These are phyloP conservation scores for Elongisporangium undulatum DNA, from an alignment of 352 stramenopile species.

Conservation along the genomic window DNA sequence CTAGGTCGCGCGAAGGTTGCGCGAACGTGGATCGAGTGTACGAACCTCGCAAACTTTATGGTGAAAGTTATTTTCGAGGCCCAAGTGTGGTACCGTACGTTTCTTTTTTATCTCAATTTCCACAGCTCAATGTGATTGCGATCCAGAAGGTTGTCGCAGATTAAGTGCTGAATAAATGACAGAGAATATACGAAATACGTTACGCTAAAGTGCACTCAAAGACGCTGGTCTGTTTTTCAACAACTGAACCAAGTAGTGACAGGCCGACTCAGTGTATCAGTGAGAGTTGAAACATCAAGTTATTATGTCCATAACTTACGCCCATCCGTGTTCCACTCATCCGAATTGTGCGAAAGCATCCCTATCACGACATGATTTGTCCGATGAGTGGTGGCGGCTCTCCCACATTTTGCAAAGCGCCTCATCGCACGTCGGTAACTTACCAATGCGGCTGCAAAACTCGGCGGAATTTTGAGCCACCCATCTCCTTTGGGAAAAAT, in stretches of 20 bases:
- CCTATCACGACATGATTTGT: neutral
- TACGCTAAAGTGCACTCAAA: too few species aligned
- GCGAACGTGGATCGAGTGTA: neutral
- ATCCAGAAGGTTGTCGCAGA: neutral
- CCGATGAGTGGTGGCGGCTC: neutral
- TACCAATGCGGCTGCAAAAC: neutral
- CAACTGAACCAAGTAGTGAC: neutral
- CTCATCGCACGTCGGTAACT: neutral
- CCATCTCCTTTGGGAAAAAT: neutral
- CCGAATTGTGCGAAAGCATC: neutral
- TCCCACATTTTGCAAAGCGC: neutral
- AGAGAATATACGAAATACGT: neutral
- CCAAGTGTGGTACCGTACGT: neutral
- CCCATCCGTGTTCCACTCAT: neutral
- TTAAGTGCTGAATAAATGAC: neutral
- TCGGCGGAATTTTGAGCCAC: too few species aligned
- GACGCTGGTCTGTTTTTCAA: too few species aligned
- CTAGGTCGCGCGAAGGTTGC: slow-evolving; percentile 9
- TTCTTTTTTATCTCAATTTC: slow-evolving; percentile 1
- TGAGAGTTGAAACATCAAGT: neutral
- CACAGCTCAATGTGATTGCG: neutral
- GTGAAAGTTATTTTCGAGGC: neutral
- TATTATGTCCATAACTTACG: neutral
- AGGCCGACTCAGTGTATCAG: too few species aligned
- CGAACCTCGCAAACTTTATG: slow-evolving; percentile 6